Base-by-base conservation (phyloP, 768 basidiomycete genomes). In the Podaxis pistillaris region DNA sequence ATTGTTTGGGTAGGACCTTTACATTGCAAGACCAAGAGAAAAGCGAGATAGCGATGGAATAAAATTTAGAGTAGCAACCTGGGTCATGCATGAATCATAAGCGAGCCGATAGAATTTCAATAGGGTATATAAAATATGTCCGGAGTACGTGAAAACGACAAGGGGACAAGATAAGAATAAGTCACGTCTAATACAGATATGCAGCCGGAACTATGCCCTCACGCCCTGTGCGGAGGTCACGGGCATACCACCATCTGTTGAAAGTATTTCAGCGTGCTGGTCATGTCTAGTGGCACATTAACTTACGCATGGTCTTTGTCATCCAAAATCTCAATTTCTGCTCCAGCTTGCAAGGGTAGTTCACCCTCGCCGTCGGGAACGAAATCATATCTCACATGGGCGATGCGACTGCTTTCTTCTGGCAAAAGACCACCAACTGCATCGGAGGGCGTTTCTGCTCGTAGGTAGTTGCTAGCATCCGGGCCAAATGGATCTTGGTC, bases 171-270 rank as follows among this genome's bases (percentile, higher is more conserved):
- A 66, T 64, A 69, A 73, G 68, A 71, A 71, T 65, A 71, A 70
- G 65, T 71, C 71, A 66, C 62, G 55, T 73, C 84, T 81, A 94
- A 78, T 92, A 93, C 77, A 93, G 80, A 81, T 96, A 98, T 62
- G 93, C 87, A 46, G 93, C 91, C 8, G 95, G 95, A 55, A 97
- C 91, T 36, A 96, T 91, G 12, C 95, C 95, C 76, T 96, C 93
- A 54, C 80, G 83, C 8, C 94, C 91, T 52, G 89, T 88, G 56
- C 84, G 83, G 22, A 85, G 77, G 73, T 96, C 92, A 36, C 93
- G 85, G 56, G 89, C 92, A 69, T 91, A 96, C 95, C 94, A 97
- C 95, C 95, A 98, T 51, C 94, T 94, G 63, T 58, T 54, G 59
- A 56, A 60, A 63, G 11, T 36, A 30, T 56, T 64, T 72, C 37